phyloP scores from a whole-genome alignment of 2,329 filamentous ascomycete genomes.

The Ploettnerulaceae sp. region DNA sequence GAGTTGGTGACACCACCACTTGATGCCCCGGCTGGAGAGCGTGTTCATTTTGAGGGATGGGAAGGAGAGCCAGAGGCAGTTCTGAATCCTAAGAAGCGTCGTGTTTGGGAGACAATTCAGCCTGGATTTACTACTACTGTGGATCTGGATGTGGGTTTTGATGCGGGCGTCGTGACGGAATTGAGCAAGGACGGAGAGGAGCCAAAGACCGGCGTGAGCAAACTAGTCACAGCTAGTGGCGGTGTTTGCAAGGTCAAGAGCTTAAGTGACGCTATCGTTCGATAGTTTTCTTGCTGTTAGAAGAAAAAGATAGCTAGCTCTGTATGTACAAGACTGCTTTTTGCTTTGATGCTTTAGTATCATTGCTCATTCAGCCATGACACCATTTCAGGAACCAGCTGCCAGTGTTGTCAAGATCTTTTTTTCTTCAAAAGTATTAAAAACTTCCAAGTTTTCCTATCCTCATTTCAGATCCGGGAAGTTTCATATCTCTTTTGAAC shows the following conservation, averaged over 20 bases:
- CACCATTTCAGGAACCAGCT: no score
- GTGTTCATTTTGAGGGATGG: constrained; percentile 93
- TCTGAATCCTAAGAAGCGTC: constrained; percentile 89
- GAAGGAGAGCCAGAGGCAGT: constrained; percentile 87
- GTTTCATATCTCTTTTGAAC: no score
- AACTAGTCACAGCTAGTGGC: constrained; percentile 70
- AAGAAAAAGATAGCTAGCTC: background rate
- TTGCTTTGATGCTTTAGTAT: background rate
- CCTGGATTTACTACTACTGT: constrained; percentile 91
- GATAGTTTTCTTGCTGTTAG: constrained; percentile 49
- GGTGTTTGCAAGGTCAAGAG: constrained; percentile 79
- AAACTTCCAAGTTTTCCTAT: no score
- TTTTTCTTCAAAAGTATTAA: no score
- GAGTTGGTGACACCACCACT: constrained; percentile 84
- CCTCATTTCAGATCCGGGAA: no score
- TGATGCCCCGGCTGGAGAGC: constrained; percentile 74
- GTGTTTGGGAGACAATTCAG: constrained; percentile 83
- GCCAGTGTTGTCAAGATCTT: no score
- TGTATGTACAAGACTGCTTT: background rate
- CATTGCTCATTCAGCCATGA: no score
- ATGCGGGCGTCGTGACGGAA: constrained; percentile 71
- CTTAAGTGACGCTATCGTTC: constrained; percentile 74
- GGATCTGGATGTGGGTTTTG: constrained; percentile 75
- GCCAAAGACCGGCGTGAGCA: constrained; percentile 43
- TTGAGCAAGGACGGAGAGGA: constrained; percentile 63